A percentile compares a stretch with the other conserved stretches of the same genome.
These are phyloP conservation scores for Mycena venus DNA, from an alignment of 768 basidiomycete genomes.

Conservation along the genomic window DNA sequence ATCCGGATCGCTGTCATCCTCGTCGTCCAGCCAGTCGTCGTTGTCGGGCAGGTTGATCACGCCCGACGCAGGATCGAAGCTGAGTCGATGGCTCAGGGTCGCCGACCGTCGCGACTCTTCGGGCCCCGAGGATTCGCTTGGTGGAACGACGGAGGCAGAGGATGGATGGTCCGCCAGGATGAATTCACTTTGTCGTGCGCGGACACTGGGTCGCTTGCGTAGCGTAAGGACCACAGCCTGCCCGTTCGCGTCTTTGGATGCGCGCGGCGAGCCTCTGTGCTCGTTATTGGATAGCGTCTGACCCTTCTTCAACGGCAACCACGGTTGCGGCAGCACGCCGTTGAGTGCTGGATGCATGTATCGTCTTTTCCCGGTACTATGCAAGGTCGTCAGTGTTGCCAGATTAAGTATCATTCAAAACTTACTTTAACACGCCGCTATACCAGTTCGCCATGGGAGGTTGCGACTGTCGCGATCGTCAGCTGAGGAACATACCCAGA, in stretches of 20 bases:
- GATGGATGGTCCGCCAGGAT: constrained; percentile 33
- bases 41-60: constrained; percentile 90
- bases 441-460: constrained; percentile 98
- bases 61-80: constrained; percentile 89
- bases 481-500: neutral
- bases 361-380: constrained; percentile 91
- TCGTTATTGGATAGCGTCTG: constrained; percentile 79
- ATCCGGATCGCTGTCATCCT: constrained; percentile 64
- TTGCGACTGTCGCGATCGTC: constrained; percentile 73
- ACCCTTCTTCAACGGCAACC: constrained; percentile 92
- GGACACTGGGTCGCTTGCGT: constrained; percentile 75
- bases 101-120: constrained; percentile 57
- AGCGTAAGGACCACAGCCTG: constrained; percentile 88
- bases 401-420: neutral
- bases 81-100: constrained; percentile 71
- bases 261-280: constrained; percentile 50
- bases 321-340: constrained; percentile 93
- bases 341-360: constrained; percentile 96
- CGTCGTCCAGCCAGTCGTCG: constrained; percentile 69
- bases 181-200: constrained; percentile 49
- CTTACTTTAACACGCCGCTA: constrained; percentile 90
- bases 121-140: constrained; percentile 40
- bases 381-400: constrained; percentile 16
- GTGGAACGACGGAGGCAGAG: constrained; percentile 34
- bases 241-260: constrained; percentile 53